Evolutionary conservation across 768 basidiomycete genomes (phyloP), one percentile per base, ranked within the genome.

Genomic region (Auricularia cornea): DNA sequence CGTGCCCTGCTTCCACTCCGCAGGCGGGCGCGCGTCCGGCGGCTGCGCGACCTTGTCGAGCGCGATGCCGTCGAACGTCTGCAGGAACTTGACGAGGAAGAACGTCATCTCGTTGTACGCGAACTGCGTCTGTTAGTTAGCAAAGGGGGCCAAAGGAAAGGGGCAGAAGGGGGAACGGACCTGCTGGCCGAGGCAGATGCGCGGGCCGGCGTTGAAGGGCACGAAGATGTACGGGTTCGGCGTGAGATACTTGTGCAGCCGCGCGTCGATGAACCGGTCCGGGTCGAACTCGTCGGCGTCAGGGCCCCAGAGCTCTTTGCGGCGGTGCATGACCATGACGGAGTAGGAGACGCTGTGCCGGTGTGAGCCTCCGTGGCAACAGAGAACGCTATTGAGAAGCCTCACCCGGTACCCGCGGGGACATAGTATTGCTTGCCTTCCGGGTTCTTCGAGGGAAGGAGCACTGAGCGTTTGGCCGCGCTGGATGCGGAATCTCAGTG

Each of bases 271-370:
- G 77, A 86, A 89, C 3, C 87, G 81, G 64, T 88, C 86, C 0
- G 88, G 87, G 68, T 90, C 87, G 62, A 88, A 89, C 68, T 83
- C 79, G 57, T 83, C 77, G 3, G 87, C 86, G 70, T 88, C 87
- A 10, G 87, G 86, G 6, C 87, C 87, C 87, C 87, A 90, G 1
- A 86, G 79, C 61, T 86, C 84, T 59, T 76, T 81, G 59, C 85
- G 77, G 40, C 87, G 75, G 40, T 89, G 87, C 85, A 88, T 87
- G 65, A 83, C 66, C 63, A 87, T 78, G 10, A 86, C 81, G 4
- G 84, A 84, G 67, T 85, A 88, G 0, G 74, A 64, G 3, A 77
- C 70, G 60, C 81, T 83, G 16, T 28, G 20, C 23, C 44, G 28
- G 16, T 10, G 54, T 60, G n/a, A 31, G 20, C 8, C 51, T 41